phyloP scores from a whole-genome alignment of 2,329 filamentous ascomycete species.

The Fusarium aywerte region DNA sequence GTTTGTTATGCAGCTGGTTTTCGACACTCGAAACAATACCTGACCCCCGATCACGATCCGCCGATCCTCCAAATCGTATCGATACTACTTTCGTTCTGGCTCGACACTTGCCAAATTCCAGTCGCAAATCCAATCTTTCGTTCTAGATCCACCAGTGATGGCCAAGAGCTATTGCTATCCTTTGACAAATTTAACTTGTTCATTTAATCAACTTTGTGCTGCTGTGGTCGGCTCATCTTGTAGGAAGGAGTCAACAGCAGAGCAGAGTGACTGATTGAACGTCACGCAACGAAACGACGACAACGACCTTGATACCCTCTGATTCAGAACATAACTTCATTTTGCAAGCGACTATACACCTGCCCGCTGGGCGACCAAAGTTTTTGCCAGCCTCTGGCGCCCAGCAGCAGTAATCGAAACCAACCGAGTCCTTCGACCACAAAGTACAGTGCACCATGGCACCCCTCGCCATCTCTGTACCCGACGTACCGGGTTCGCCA shows the following conservation, averaged over 20 bases:
- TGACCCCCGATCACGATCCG: conserved; percentile 17
- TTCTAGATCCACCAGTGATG: conserved; percentile 43
- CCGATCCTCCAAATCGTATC: conserved; percentile 9
- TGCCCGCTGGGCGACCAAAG: conserved; percentile 42
- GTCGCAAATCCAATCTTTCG: conserved; percentile 24
- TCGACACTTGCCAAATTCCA: conserved; percentile 21
- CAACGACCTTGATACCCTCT: conserved; percentile 30
- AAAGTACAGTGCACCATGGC: conserved; percentile 31
- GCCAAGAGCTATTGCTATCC: conserved; percentile 38
- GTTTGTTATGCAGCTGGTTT: conserved; percentile 19
- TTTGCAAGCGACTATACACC: conserved; percentile 10
- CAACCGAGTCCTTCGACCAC: conserved; percentile 15
- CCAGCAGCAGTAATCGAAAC: conserved; percentile 35
- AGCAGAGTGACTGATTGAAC: conserved; percentile 35
- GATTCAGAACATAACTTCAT: conserved; percentile 16
- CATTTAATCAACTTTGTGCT: conserved; percentile 26
- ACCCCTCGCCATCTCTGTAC: conserved; percentile 40
- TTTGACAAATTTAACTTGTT: conserved; percentile 24
- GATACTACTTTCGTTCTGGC: conserved; percentile 19
- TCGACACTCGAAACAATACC: conserved; percentile 22
- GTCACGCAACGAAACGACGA: conserved; percentile 34
- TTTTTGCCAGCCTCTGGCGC: conserved; percentile 37
- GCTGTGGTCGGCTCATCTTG: conserved; percentile 33
- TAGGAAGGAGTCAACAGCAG: conserved; percentile 33
- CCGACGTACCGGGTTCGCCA: conserved; percentile 35